Base-by-base conservation (phyloP, 2,329 filamentous ascomycete species). In the Clarireedia paspali region DNA sequence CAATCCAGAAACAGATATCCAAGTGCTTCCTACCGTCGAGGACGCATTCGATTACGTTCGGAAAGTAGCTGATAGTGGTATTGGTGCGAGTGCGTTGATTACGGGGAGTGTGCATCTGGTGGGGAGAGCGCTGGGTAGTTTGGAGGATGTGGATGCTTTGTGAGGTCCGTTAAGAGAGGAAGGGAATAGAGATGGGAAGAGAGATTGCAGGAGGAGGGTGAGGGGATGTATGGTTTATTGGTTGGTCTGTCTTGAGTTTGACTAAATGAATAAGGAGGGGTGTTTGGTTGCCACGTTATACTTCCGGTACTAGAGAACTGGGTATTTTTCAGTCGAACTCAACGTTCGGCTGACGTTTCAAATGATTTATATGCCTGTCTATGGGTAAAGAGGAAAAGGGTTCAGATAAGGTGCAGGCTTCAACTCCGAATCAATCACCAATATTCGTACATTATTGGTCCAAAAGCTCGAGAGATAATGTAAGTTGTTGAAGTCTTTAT, bases 61-160 rank as follows among this genome's bases (percentile, higher is more conserved):
- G 14, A 63, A 61, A 0, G 61, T 79, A 38, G 23, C 49, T 2
- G n/a, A 20, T 48, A 14, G 56, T 1, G 52, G 61, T 57, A 56
- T 27, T 47, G 63, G 72, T 51, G 51, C 62, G 5, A 59, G 66
- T 26, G 64, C 57, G 15, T 60, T 84, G 26, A 73, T 85, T 49
- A 85, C 83, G 3, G 82, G 83, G 2, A 85, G 83, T 66, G 69
- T 86, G 59, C 82, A 85, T 67, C 72, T 86, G 1, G 79, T 85
- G 0, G 82, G 83, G 5, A 87, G 88, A 14, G 77, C 89, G 46
- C 73, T 96, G 50, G 85, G 88, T 67, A 82, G 86, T 1, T 71
- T 95, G 56, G 89, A 88, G 0, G 79, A 59, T 12, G 49, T 46
- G 6, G 61, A 64, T 48, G 60, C 63, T 14, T 48, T 64, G 42